Evolutionary conservation across 1,284 basidiomycete genomes (phyloP).

Genomic region (Microbotryomycetes sp.): DNA sequence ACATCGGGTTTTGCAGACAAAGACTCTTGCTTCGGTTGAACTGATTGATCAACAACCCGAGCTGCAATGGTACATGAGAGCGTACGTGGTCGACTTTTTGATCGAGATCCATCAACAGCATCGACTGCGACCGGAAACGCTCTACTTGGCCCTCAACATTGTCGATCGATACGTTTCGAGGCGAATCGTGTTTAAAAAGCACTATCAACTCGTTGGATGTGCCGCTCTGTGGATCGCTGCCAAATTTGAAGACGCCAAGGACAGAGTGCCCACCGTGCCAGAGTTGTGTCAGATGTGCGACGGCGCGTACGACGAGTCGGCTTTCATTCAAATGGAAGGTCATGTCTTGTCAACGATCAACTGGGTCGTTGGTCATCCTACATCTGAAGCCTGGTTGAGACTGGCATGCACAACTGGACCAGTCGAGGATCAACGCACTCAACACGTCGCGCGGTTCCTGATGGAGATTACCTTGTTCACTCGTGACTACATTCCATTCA

Average conservation of each 20-base stretch:
- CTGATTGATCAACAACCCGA: conserved; percentile 98
- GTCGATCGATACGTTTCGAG: conserved; percentile 98
- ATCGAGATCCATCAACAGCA: conserved; percentile 98
- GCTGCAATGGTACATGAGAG: conserved; percentile 68
- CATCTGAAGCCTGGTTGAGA: conserved; percentile 94
- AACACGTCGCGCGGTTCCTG: conserved; percentile 90
- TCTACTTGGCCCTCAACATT: conserved; percentile 97
- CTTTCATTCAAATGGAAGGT: conserved; percentile 55
- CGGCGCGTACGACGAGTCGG: conserved; percentile 39
- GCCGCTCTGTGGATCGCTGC: conserved; percentile 98
- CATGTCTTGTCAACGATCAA: conserved; percentile 94
- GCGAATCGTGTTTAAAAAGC: conserved; percentile 96
- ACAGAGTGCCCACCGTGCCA: conserved; percentile 89
- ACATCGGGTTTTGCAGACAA: conserved; percentile 53
- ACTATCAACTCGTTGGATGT: conserved; percentile 98
- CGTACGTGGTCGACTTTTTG: conserved; percentile 95
- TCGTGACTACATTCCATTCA: conserved; percentile 82
- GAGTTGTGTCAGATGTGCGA: conserved; percentile 81
- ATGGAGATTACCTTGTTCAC: conserved; percentile 99
- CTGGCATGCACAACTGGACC: conserved; percentile 45
- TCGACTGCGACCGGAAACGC: conserved; percentile 91
- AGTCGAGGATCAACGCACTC: conserved; percentile 77
- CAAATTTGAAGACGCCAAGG: conserved; percentile 99
- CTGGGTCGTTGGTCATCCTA: conserved; percentile 96
- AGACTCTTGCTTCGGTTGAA: conserved; percentile 78